phyloP scores from a whole-genome alignment of 139 green algal species.

The Closterium sp. region DNA sequence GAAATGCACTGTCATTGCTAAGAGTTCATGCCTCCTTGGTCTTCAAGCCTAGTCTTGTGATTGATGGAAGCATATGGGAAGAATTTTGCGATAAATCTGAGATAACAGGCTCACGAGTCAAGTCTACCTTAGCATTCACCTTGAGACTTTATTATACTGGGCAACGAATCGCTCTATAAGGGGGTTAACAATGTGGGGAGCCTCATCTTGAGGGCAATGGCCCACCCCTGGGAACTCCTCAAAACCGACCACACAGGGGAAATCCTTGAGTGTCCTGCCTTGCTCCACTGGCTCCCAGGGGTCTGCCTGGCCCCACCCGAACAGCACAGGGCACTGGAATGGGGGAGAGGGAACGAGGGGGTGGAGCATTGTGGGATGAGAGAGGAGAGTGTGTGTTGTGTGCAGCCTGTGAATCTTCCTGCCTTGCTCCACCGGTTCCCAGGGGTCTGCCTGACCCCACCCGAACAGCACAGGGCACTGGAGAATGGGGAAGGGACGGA shows the following conservation, averaged over 20 bases:
- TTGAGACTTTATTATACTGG: neutral
- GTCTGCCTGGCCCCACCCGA: constrained; percentile 87
- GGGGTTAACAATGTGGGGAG: constrained; percentile 85
- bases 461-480: constrained; percentile 77
- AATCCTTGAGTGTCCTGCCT: constrained; percentile 57
- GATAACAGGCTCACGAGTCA: too few species aligned
- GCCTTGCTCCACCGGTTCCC: constrained; percentile 53
- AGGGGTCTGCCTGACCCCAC: constrained; percentile 88
- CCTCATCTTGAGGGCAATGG: constrained; percentile 85
- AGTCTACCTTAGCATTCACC: too few species aligned
- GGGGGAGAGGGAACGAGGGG: neutral
- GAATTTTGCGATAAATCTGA: too few species aligned
- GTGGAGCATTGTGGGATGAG: too few species aligned
- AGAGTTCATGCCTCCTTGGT: too few species aligned
- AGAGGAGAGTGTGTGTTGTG: too few species aligned
- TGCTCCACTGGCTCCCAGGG: constrained; percentile 76
- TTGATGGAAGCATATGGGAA: too few species aligned
- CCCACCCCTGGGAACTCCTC: constrained; percentile 77
- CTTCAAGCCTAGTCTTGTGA: too few species aligned
- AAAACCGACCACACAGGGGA: constrained; percentile 73
- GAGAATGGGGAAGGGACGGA: neutral
- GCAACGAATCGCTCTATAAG: constrained; percentile 74
- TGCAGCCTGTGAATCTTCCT: too few species aligned
- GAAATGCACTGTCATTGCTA: too few species aligned
- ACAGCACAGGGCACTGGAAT: constrained; percentile 64